phyloP scores from a whole-genome alignment of 176 grass and related monocot species.

The Carex pumila region DNA sequence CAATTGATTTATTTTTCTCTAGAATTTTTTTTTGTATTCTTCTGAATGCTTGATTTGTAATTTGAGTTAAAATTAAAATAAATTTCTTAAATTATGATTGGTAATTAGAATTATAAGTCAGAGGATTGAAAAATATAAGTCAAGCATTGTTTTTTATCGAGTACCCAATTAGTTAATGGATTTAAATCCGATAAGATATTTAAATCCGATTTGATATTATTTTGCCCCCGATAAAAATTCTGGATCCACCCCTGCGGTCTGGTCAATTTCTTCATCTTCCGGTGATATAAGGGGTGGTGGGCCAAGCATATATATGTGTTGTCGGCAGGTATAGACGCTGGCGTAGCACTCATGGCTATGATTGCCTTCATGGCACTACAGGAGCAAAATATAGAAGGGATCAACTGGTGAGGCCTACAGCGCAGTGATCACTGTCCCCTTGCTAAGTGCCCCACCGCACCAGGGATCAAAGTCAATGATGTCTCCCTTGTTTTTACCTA shows the following conservation, averaged over 20 bases:
- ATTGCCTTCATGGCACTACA: constrained; percentile 20
- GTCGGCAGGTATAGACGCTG: constrained; percentile 29
- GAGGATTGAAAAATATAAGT: too few species aligned
- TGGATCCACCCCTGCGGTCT: constrained; percentile 2
- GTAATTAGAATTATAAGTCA: too few species aligned
- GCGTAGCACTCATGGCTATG: constrained; percentile 17
- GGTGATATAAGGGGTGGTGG: constrained; percentile 39
- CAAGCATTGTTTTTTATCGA: too few species aligned
- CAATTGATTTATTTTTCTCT: too few species aligned
- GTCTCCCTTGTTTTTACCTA: background rate
- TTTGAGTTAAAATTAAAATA: too few species aligned
- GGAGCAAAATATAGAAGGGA: constrained; percentile 24
- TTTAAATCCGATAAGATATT: too few species aligned
- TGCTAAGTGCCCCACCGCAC: constrained; percentile 35
- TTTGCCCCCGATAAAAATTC: too few species aligned
- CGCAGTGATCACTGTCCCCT: constrained; percentile 34
- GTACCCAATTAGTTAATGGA: too few species aligned
- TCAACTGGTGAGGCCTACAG: constrained; percentile 47
- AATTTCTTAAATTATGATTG: too few species aligned
- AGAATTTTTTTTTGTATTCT: too few species aligned
- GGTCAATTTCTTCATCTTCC: constrained; percentile 30
- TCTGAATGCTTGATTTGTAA: too few species aligned
- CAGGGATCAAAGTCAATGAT: constrained; percentile 17
- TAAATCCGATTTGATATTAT: too few species aligned
- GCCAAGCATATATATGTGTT: constrained; percentile 54